phyloP scores from a whole-genome alignment of 768 basidiomycete genomes.

The Leucosporidium scottii region DNA sequence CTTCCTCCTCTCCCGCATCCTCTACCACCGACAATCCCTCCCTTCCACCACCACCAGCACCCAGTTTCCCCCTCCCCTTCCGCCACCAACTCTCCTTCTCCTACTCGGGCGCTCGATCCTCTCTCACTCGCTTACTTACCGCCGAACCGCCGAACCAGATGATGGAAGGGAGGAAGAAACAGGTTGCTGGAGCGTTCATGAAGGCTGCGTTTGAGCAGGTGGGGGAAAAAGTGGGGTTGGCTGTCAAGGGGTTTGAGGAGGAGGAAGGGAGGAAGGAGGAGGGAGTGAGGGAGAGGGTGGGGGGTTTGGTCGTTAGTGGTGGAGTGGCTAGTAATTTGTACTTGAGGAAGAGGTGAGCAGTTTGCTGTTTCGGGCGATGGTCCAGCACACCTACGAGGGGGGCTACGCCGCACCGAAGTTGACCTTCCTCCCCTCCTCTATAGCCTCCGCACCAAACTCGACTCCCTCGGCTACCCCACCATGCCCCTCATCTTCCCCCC shows the following conservation, averaged over 20 bases:
- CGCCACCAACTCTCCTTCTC: conserved; percentile 62
- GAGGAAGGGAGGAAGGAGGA: conserved; percentile 41
- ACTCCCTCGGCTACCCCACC: conserved; percentile 33
- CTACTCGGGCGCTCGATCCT: conserved; percentile 67
- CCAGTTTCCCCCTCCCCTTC: conserved; percentile 49
- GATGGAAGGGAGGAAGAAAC: conserved; percentile 38
- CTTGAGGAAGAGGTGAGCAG: conserved; percentile 57
- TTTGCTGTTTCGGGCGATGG: too few species aligned
- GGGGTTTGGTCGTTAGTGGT: conserved; percentile 72
- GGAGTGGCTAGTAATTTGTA: conserved; percentile 84
- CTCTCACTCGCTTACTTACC: conserved; percentile 56
- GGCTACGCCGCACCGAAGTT: conserved; percentile 9
- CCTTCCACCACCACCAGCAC: conserved; percentile 51
- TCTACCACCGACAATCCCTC: conserved; percentile 38
- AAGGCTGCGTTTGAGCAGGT: conserved; percentile 63
- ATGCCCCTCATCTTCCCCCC: conserved; percentile 64
- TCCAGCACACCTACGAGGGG: too few species aligned
- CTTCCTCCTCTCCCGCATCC: conserved; percentile 6
- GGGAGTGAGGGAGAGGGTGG: conserved; percentile 43
- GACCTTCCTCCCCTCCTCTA: neutral
- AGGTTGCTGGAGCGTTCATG: conserved; percentile 66
- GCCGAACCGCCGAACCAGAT: conserved; percentile 27
- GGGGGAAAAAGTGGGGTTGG: conserved; percentile 62
- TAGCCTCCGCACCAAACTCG: conserved; percentile 37
- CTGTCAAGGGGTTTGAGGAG: conserved; percentile 47